Evolutionary conservation across 2,329 filamentous ascomycete genomes (phyloP).

Genomic region (Neonectria coccinea): DNA sequence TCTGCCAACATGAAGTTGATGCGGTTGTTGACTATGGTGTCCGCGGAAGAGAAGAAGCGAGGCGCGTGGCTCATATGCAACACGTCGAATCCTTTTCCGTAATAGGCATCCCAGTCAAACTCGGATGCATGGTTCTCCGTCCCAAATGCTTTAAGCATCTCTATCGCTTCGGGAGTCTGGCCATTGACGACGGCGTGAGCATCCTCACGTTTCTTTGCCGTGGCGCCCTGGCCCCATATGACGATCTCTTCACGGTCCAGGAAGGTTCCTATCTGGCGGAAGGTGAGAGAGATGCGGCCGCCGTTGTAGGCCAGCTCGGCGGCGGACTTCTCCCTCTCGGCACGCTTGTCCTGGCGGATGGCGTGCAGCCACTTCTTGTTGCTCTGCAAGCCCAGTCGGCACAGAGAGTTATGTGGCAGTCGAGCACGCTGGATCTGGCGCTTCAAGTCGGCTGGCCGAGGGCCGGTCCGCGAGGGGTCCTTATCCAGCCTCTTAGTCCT

Average conservation of each 20-base stretch:
- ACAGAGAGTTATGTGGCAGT: constrained; percentile 90
- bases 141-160: constrained; percentile 83
- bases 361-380: constrained; percentile 92
- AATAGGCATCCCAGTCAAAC: constrained; percentile 80
- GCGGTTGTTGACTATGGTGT: constrained; percentile 61
- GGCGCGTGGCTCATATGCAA: constrained; percentile 71
- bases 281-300: constrained; percentile 90
- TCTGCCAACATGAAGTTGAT: constrained; percentile 64
- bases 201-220: constrained; percentile 69
- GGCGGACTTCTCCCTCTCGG: constrained; percentile 71
- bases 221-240: constrained; percentile 95
- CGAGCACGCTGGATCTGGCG: constrained; percentile 74
- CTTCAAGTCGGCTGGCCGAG: constrained; percentile 30
- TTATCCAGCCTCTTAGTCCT: constrained; percentile 78
- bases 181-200: constrained; percentile 78
- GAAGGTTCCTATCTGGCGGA: constrained; percentile 89
- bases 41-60: constrained; percentile 62
- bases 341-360: constrained; percentile 89
- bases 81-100: constrained; percentile 87
- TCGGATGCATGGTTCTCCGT: constrained; percentile 80
- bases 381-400: constrained; percentile 81
- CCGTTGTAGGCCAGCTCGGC: constrained; percentile 80
- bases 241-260: constrained; percentile 70
- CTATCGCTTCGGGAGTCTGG: constrained; percentile 71
- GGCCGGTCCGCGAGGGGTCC: constrained; percentile 47